Percentiles rank a stretch among this genome's conserved stretches.
Conservation (phyloP, 1,139 yeast genomes). For the Yamadazyma dendronema region DNA sequence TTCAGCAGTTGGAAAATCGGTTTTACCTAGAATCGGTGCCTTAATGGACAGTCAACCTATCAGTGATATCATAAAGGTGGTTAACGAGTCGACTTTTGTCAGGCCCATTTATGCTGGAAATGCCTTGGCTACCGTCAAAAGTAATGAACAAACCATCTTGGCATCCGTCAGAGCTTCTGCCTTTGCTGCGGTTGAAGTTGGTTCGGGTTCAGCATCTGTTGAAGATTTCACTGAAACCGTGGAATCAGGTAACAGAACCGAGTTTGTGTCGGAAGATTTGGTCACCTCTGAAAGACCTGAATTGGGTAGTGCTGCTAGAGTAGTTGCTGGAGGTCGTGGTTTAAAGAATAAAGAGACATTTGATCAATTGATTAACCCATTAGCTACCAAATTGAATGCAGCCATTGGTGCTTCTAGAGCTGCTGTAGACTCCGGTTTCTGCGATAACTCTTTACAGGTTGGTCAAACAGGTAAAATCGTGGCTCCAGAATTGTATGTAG, state of each 20-base stretch:
- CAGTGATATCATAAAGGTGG: constrained; percentile 73
- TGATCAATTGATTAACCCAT: constrained; percentile 72
- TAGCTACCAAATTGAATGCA: constrained; percentile 82
- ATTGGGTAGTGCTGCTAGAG: constrained; percentile 73
- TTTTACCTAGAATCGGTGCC: constrained; percentile 87
- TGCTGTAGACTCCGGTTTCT: constrained; percentile 93
- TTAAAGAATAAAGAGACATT: constrained; percentile 87
- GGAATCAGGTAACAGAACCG: constrained; percentile 38
- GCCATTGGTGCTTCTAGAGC: constrained; percentile 99
- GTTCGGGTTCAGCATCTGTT: constrained; percentile 39
- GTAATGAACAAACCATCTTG: constrained; percentile 63
- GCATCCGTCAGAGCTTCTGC: constrained; percentile 85
- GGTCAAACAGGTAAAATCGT: constrained; percentile 98
- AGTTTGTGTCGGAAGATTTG: constrained; percentile 71
- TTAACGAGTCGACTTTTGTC: constrained; percentile 67
- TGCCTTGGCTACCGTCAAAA: constrained; percentile 79
- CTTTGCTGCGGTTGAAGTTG: constrained; percentile 56
- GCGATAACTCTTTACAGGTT: constrained; percentile 96
- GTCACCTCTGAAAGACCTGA: constrained; percentile 88
- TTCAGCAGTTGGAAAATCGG: constrained; percentile 82
- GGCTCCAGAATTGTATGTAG: constrained; percentile 92
- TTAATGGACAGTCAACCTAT: constrained; percentile 83
- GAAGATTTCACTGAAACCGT: constrained; percentile 46
- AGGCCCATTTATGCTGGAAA: constrained; percentile 98
- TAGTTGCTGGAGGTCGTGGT: constrained; percentile 94